phyloP scores from a whole-genome alignment of 2,329 filamentous ascomycete species.

The Colletotrichum siamense region DNA sequence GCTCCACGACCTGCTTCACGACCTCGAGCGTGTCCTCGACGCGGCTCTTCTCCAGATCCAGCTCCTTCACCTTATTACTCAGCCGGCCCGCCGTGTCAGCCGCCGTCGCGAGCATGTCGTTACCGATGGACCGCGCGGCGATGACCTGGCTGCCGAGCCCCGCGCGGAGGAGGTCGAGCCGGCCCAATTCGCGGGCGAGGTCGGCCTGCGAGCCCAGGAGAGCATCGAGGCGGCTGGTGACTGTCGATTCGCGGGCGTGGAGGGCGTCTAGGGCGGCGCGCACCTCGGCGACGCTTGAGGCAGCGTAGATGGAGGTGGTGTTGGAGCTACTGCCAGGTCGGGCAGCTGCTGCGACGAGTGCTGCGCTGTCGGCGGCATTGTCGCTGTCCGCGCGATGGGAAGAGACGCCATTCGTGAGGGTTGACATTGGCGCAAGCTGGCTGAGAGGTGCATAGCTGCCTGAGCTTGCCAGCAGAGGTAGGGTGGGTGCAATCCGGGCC shows the following conservation, averaged over 20 bases:
- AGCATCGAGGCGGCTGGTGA: constrained; percentile 76
- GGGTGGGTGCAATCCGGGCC: constrained; percentile 15
- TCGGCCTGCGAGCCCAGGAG: constrained; percentile 85
- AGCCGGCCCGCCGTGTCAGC: constrained; percentile 85
- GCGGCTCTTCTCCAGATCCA: constrained; percentile 89
- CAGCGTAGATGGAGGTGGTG: constrained; percentile 63
- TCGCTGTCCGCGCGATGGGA: constrained; percentile 35
- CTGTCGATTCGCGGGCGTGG: constrained; percentile 74
- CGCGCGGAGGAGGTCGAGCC: constrained; percentile 87
- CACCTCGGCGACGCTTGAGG: constrained; percentile 79
- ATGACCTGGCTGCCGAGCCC: constrained; percentile 87
- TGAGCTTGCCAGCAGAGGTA: constrained; percentile 25
- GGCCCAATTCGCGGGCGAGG: constrained; percentile 83
- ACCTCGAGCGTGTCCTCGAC: constrained; percentile 91
- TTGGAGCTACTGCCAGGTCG: constrained; percentile 10
- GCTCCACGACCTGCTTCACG: constrained; percentile 94
- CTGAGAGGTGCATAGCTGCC: constrained; percentile 49
- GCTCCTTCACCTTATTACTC: constrained; percentile 82
- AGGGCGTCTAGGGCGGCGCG: constrained; percentile 77
- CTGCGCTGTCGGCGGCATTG: constrained; percentile 28
- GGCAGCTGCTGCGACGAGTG: constrained; percentile 8
- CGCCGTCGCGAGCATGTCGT: constrained; percentile 88
- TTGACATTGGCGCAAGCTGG: constrained; percentile 52
- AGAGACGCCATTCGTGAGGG: constrained; percentile 49
- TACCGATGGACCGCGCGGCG: constrained; percentile 81